Evolutionary conservation across 2,329 filamentous ascomycete genomes (phyloP), one percentile per base, ranked within the genome.

Genomic region (Scytalidium lignicola): DNA sequence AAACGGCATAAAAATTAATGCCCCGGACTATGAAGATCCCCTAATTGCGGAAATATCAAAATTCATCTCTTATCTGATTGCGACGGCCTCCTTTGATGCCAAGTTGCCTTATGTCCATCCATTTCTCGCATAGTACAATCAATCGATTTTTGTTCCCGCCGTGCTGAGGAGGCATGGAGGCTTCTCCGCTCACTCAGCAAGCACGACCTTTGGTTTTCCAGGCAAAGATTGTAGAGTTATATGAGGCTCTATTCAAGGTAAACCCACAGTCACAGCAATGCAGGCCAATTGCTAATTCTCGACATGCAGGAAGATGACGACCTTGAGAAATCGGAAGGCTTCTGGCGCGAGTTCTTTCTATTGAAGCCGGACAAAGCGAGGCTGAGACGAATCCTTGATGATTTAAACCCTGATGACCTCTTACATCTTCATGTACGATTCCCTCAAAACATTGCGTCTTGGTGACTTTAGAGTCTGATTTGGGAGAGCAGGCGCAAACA

Each of bases 311-410:
- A 85, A 55, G 79, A 83, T 48, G 78, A 86, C 52, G 79, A 82
- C 51, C 69, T 74, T 46, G 85, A 90, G 22, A 86, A 86, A 54
- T 80, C 88, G 1, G 90, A 96, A 52, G 92, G 90, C 41, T 99
- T 96, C 71, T 99, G 93, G 93, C 79, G 82, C 57, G 93, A 96
- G 69, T 90, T 99, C 71, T 99, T 99, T 67, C 78, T 99, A 32
- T 76, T 96, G 51, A 84, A 83, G 55, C 91, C 92, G 19, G 90
- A 96, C 64, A 78, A 81, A 48, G 67, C 74, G 3, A 79, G 82
- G 44, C 72, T 99, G 55, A 79, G 82, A 64, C 73, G 71, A 44
- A 78, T 90, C 43, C 73, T 99, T 53, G 80, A 83, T 55, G 73
- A 78, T n/a, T 73, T 93, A 39, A 78, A 79, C 46, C 80, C 90